A percentile compares a stretch with the other conserved stretches of the same genome.
phyloP scores from a whole-genome alignment of 2,329 filamentous ascomycete species.

The Botrytis paeoniae region DNA sequence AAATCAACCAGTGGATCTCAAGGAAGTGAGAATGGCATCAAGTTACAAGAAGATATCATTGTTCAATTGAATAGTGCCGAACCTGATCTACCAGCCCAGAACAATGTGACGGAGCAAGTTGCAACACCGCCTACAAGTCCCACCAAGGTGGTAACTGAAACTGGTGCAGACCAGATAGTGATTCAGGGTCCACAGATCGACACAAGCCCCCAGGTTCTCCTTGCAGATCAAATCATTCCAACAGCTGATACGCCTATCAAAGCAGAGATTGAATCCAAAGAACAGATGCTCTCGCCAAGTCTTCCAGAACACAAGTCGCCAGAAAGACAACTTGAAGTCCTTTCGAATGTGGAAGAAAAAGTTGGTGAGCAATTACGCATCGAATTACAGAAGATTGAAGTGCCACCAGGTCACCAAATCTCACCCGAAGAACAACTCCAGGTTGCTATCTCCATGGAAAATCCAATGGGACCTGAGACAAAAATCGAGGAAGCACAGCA shows the following conservation, averaged over 20 bases:
- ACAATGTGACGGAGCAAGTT: not conserved
- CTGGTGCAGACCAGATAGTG: not conserved
- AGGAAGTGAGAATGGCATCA: not conserved
- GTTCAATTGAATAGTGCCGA: not conserved
- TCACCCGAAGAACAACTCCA: not conserved
- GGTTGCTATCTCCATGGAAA: not conserved
- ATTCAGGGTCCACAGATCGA: not conserved
- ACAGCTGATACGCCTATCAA: not conserved
- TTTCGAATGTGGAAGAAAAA: not conserved
- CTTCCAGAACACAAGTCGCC: not conserved
- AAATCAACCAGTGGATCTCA: not conserved
- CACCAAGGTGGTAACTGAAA: not conserved
- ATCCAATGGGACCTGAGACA: not conserved
- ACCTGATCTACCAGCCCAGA: not conserved
- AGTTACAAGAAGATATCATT: not conserved
- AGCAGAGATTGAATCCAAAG: not conserved
- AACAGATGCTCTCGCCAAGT: not conserved
- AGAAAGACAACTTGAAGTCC: not conserved
- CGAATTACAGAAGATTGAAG: too few species aligned
- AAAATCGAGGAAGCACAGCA: not conserved
- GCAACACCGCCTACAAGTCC: not conserved
- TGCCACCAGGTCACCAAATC: not conserved
- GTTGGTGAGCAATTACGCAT: not conserved
- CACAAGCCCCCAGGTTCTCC: not conserved
- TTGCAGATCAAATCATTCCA: too few species aligned